phyloP scores from a whole-genome alignment of 2,329 filamentous ascomycete genomes.

The Pezicula carpinea region DNA sequence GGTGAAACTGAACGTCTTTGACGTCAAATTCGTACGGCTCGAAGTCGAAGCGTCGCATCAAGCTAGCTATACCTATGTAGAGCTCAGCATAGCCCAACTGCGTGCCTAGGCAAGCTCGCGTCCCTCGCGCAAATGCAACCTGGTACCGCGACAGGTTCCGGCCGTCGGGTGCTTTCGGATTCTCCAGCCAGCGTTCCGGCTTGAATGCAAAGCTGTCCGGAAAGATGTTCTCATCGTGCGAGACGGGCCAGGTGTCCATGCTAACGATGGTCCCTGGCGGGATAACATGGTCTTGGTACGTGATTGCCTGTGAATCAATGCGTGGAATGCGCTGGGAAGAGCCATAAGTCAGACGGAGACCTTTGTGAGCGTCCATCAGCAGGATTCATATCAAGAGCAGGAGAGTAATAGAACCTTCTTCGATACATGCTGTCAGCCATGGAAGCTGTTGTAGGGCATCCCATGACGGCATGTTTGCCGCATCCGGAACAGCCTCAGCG shows the following conservation, averaged over 20 bases:
- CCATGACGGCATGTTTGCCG: slow-evolving; percentile 3
- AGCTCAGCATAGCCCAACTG: neutral
- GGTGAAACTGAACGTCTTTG: neutral
- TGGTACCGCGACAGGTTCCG: neutral
- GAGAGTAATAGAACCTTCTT: too few relatives aligned
- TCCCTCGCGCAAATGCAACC: slow-evolving; percentile 5
- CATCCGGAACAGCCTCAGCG: slow-evolving; percentile 3
- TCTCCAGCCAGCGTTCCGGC: slow-evolving; percentile 8
- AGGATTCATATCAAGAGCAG: too few relatives aligned
- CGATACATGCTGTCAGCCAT: slow-evolving; percentile 12
- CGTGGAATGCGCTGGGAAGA: neutral
- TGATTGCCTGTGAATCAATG: neutral
- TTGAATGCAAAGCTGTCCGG: slow-evolving; percentile 5
- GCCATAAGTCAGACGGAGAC: slow-evolving; percentile 2
- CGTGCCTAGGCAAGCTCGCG: slow-evolving; percentile 7
- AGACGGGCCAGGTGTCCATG: slow-evolving; percentile 5
- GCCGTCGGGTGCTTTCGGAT: neutral
- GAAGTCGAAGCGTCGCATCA: neutral
- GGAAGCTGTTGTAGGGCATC: slow-evolving; percentile 17
- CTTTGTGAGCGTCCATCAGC: too few relatives aligned
- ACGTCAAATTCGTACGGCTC: neutral
- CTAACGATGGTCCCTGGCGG: slow-evolving; percentile 5
- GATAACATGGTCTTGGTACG: slow-evolving; percentile 3
- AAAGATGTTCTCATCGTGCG: slow-evolving; percentile 10
- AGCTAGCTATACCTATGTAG: neutral